Evolutionary conservation across 2,329 filamentous ascomycete genomes (phyloP), one percentile per base, ranked within the genome.

Genomic region (Cercospora berteroae): DNA sequence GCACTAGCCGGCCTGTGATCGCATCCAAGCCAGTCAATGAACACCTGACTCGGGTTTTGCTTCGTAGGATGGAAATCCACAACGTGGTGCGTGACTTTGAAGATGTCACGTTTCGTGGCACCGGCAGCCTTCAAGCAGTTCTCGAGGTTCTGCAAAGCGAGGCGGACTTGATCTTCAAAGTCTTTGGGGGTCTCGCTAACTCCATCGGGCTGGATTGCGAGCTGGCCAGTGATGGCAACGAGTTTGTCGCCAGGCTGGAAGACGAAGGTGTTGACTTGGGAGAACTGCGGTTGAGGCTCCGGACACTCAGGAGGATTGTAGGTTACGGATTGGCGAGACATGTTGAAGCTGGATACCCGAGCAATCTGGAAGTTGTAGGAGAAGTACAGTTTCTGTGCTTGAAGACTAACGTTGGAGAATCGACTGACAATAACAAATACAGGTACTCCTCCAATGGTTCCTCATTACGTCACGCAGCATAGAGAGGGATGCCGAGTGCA

Each of bases 71-170:
- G 66, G 44, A 70, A 69, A 36, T 67, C 68, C 9, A 71, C 70
- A 7, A 71, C 70, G 36, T 71, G 66, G 44, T 71, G 70, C n/a
- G 70, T 71, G 27, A 71, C 70, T 52, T 71, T 70, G 68, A 71
- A 71, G 31, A 71, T 70, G 57, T 71, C 70, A 31, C 68, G 52
- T 52, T 71, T 71, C 23, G 50, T 66, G 10, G 70, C 68, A 55
- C 70, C 66, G 0, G 66, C 70, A 16, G 68, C 68, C 52, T 65
- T 65, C 27, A 71, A 61, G 33, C 66, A 68, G 52, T 71, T 71
- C 42, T 71, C 70, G n/a, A 71, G 60, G 27, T 70, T 71, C 48
- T 67, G 64, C 25, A 71, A 52, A 7, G 68, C 70, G 27, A 70
- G 57, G 4, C 62, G 59, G 55, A 71, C 68, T 29, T 71, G 70